Conservation (phyloP, 768 basidiomycete species). For the Obba rivulosa region DNA sequence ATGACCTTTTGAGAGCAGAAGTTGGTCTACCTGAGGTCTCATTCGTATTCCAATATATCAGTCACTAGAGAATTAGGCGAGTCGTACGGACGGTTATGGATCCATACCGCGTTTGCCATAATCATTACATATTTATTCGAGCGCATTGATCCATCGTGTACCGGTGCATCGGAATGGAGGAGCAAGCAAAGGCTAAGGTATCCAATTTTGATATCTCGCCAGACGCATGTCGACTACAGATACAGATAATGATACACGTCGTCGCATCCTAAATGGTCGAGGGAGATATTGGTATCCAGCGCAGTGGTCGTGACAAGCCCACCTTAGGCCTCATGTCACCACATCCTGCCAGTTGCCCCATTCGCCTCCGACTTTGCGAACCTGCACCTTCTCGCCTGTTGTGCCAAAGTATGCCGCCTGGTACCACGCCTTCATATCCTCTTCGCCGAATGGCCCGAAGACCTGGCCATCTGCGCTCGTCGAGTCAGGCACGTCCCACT, state of each 20-base stretch:
- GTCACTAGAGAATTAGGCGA: conserved; percentile 46
- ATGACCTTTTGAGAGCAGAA: conserved; percentile 91
- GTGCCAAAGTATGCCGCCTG: conserved; percentile 78
- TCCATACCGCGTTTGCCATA: too few species aligned
- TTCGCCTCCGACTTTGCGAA: conserved; percentile 60
- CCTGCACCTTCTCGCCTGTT: conserved; percentile 70
- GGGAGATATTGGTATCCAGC: neutral
- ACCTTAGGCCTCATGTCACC: conserved; percentile 32
- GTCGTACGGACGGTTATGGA: too few species aligned
- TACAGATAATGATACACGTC: conserved; percentile 21
- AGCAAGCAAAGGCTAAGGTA: neutral
- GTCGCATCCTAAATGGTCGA: neutral
- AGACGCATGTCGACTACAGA: conserved; percentile 14
- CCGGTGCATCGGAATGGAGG: too few species aligned
- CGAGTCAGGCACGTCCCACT: conserved; percentile 59
- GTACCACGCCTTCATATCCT: conserved; percentile 78
- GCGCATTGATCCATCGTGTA: neutral
- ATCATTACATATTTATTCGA: neutral
- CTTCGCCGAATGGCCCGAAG: conserved; percentile 79
- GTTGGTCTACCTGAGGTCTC: conserved; percentile 79
- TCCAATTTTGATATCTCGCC: conserved; percentile 3
- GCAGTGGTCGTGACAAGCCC: neutral
- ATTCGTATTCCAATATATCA: conserved; percentile 95
- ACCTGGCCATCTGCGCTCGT: conserved; percentile 40
- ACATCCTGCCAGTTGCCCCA: conserved; percentile 74